phyloP scores from a whole-genome alignment of 1,139 yeast genomes.

The Kurtzmaniella quercitrusa region DNA sequence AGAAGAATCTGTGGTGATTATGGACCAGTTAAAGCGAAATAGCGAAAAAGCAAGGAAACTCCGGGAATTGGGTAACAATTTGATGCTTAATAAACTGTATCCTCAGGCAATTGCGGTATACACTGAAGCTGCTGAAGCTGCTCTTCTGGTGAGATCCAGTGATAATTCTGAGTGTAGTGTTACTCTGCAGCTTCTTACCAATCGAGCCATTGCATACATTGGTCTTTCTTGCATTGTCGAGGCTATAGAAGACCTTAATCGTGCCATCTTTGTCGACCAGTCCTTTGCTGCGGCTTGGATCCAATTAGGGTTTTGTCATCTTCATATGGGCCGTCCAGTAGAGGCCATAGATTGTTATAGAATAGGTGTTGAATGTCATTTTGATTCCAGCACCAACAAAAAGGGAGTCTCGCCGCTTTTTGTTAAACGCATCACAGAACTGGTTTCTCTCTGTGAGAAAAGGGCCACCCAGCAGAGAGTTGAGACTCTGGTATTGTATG shows the following conservation, averaged over 20 bases:
- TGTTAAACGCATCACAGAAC: constrained; percentile 32
- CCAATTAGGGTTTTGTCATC: constrained; percentile 43
- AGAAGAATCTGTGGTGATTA: neutral
- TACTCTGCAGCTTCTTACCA: constrained; percentile 34
- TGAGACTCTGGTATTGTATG: constrained; percentile 18
- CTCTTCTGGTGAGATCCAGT: constrained; percentile 14
- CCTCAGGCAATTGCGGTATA: constrained; percentile 41
- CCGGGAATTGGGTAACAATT: constrained; percentile 42
- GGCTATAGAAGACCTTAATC: constrained; percentile 35
- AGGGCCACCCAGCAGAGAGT: constrained; percentile 39
- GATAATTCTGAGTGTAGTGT: constrained; percentile 7
- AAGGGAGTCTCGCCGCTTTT: constrained; percentile 31
- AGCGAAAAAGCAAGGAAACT: constrained; percentile 15
- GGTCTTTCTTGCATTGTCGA: constrained; percentile 43
- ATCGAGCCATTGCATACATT: constrained; percentile 42
- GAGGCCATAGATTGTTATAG: constrained; percentile 32
- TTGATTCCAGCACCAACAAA: neutral
- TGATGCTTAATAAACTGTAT: constrained; percentile 34
- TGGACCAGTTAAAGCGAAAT: neutral
- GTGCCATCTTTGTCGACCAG: constrained; percentile 29
- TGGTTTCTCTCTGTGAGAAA: constrained; percentile 35
- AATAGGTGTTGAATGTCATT: constrained; percentile 24
- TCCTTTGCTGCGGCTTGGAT: constrained; percentile 44
- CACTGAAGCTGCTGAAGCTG: constrained; percentile 32
- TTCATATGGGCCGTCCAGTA: constrained; percentile 38